Evolutionary conservation across 2,329 filamentous ascomycete species (phyloP), one percentile per base, ranked within the genome.

Genomic region (Penicillium oxalicum): DNA sequence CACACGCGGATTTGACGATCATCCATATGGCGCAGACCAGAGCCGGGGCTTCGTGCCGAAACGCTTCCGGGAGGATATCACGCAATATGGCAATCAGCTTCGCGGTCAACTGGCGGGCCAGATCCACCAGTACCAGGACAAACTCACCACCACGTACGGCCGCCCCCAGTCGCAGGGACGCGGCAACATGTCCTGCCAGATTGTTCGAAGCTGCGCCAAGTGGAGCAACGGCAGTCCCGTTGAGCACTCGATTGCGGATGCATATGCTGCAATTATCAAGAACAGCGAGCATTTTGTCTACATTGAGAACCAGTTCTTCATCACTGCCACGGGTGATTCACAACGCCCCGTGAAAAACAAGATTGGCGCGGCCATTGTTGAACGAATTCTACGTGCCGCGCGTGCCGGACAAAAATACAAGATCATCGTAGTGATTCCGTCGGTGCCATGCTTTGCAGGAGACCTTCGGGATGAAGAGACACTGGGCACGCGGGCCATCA

Each of bases 291-390:
- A 97, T 65, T 97, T 84, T 57, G 83, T 98, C 9, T 98, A 97
- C 71, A 95, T 98, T 49, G 93, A 98, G 68, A 97, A 98, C 61
- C 93, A 98, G 65, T 97, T 97, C 74, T 98, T 97, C 76, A 97
- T 94, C 64, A 95, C 90, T 0, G 88, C 93, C 0, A 97, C 93
- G 0, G 88, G 89, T 7, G 84, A 93, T 13, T 72, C 94, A 12
- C 91, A 96, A 66, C 75, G 79, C 4, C 91, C 91, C 0, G 83
- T 98, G 24, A 83, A 89, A 67, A 98, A 98, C 66, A 86, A 84
- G 43, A 88, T 98, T 41, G 93, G 93, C n/a, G 78, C 78, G 27
- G 86, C 93, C 3, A 95, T 98, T 44, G 93, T 96, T 3, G 90
- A 98, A 49, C 90, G 91, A 1, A 85, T 91, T 25, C 79, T 96